Evolutionary conservation across 2,329 filamentous ascomycete species (phyloP), one percentile per base, ranked within the genome.

Genomic region (Penicillium sp.): DNA sequence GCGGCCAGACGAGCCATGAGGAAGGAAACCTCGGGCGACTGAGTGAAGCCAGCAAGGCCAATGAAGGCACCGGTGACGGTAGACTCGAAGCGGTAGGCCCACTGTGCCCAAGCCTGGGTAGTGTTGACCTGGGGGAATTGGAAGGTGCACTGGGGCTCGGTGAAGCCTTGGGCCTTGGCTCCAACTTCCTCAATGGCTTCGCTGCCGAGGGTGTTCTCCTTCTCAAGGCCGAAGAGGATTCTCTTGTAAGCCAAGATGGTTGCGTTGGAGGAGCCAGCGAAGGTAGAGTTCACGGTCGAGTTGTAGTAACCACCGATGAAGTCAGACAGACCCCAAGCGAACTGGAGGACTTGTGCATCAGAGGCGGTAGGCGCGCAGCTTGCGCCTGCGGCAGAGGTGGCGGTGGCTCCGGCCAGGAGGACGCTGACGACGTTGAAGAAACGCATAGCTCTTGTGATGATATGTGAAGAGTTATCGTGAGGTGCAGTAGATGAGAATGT

Each of bases 11-110:
- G 63, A 11, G 67, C 60, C 36, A 68, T 34, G 10, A 70, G 56
- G 61, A 70, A 69, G 5, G 67, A 56, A 16, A 69, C 64, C 58
- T 70, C 64, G 14, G 67, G 67, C 1, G 67, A 58, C 34, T 67
- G 56, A 27, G 67, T 66, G 51, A 63, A 70, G 11, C 61, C 67
- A 8, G 66, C 58, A 5, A 64, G 61, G 13, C 65, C 67, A 44
- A 69, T 63, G 41, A 65, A 61, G 27, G 65, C 67, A 19, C 64
- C 64, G 18, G 55, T 43, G 30, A 62, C 56, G 18, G 50, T 61
- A 9, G 48, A 38, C 49, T 69, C 66, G 13, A 68, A 50, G 18
- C 56, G 36, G 38, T 61, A 56, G 16, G 66, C 65, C 16, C 42
- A 65, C 18, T 38, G 47, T 13, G 64, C 54, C 45, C 61, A 68